These are phyloP conservation scores for Bipolaris cookei DNA, from an alignment of 2,329 filamentous ascomycete species.

Conservation along the genomic window DNA sequence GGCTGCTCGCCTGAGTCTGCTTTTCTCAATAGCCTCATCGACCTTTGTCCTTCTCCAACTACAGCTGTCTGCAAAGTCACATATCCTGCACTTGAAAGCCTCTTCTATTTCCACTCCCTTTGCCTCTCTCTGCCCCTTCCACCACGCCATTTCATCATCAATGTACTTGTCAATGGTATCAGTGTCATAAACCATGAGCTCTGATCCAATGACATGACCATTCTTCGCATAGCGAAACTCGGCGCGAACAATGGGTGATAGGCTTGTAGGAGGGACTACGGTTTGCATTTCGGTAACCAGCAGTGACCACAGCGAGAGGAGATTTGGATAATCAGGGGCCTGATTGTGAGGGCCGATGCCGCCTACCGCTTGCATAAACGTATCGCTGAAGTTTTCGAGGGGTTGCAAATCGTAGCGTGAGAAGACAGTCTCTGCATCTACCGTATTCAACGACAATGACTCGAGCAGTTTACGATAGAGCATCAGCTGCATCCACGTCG, in stretches of 20 bases:
- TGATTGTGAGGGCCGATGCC: slow-evolving; percentile 59
- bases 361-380: slow-evolving; percentile 77
- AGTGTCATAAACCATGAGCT: slow-evolving; percentile 71
- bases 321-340: slow-evolving; percentile 64
- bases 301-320: slow-evolving; percentile 65
- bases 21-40: slow-evolving; percentile 59
- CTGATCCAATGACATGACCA: slow-evolving; percentile 62
- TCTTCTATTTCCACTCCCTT: slow-evolving; percentile 82
- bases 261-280: slow-evolving; percentile 58
- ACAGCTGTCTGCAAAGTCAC: slow-evolving; percentile 81
- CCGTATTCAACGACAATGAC: slow-evolving; percentile 71
- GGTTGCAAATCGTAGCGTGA: slow-evolving; percentile 73
- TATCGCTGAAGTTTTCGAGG: slow-evolving; percentile 73
- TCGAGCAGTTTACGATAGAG: slow-evolving; percentile 87
- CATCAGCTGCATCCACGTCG: slow-evolving; percentile 85
- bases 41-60: slow-evolving; percentile 77
- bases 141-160: slow-evolving; percentile 78
- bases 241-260: slow-evolving; percentile 61
- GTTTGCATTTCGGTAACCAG: slow-evolving; percentile 66
- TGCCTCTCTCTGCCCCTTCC: slow-evolving; percentile 76
- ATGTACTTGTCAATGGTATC: slow-evolving; percentile 70
- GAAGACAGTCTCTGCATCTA: slow-evolving; percentile 74
- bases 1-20: slow-evolving; percentile 29
- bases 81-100: slow-evolving; percentile 84
- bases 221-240: slow-evolving; percentile 59